Evolutionary conservation across 1,284 basidiomycete genomes (phyloP).

Genomic region (Tilletia setariae): DNA sequence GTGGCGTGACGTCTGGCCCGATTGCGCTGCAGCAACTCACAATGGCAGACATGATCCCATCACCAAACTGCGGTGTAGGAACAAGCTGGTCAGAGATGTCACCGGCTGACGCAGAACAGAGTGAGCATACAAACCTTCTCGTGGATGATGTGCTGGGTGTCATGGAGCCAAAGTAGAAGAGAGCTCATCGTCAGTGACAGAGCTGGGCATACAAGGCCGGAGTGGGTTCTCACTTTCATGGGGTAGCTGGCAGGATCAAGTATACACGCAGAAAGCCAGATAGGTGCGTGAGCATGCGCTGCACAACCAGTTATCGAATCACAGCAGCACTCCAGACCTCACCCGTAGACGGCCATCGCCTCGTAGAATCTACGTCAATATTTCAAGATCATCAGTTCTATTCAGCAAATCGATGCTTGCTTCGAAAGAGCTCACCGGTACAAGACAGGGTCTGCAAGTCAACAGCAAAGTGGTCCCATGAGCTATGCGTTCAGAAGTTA

Average conservation of each 20-base stretch:
- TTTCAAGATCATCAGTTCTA: neutral
- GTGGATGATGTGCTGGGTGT: slow-evolving; percentile 45
- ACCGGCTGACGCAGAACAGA: no score
- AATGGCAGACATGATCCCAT: slow-evolving; percentile 47
- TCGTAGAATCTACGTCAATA: slow-evolving; percentile 24
- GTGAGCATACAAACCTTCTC: slow-evolving; percentile 29
- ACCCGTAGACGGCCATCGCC: slow-evolving; percentile 44
- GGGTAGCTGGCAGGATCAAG: neutral
- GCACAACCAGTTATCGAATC: no score
- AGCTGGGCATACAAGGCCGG: no score
- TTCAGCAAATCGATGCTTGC: no score
- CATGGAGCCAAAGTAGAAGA: slow-evolving; percentile 22
- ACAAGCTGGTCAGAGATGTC: neutral
- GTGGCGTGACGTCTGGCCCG: neutral
- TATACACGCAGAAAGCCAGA: neutral
- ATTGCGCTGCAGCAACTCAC: neutral
- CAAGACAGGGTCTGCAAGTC: slow-evolving; percentile 24
- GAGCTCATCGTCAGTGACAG: no score
- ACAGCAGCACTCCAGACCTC: neutral
- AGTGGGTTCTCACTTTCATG: slow-evolving; percentile 11
- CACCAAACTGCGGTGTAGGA: slow-evolving; percentile 27
- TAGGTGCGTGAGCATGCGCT: neutral
- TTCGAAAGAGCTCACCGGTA: slow-evolving; percentile 21
- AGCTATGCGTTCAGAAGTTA: neutral
- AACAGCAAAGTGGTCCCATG: neutral